A percentile compares a stretch with the other conserved stretches of the same genome.
These are phyloP conservation scores for Irpex sp. DNA, from an alignment of 1,284 basidiomycete genomes.

Conservation along the genomic window DNA sequence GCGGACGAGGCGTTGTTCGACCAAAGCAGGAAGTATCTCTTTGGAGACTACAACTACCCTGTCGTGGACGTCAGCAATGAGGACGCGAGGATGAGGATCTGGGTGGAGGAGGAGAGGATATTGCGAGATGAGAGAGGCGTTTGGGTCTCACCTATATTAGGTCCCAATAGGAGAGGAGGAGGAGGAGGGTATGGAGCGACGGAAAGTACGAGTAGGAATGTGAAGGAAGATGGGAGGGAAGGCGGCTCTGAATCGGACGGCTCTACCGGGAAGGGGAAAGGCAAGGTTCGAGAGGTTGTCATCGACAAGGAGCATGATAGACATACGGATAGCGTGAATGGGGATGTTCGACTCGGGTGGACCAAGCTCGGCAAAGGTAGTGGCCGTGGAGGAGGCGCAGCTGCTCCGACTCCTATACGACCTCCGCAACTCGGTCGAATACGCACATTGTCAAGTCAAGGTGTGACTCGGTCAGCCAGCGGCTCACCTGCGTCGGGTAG, in stretches of 20 bases:
- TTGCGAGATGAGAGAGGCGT: conserved; percentile 63
- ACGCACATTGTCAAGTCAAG: conserved; percentile 15
- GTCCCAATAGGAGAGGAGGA: conserved; percentile 24
- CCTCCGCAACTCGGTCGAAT: conserved; percentile 15
- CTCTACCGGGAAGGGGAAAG: conserved; percentile 20
- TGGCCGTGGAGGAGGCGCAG: neutral
- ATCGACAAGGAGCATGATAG: conserved; percentile 42
- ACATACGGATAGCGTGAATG: conserved; percentile 19
- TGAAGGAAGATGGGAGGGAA: neutral
- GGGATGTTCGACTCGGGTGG: conserved; percentile 43
- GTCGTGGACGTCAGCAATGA: conserved; percentile 83
- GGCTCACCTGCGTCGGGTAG: conserved; percentile 21
- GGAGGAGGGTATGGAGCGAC: conserved; percentile 61
- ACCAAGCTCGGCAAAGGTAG: conserved; percentile 28
- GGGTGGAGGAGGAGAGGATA: conserved; percentile 69
- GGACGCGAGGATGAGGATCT: conserved; percentile 55
- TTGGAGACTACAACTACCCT: conserved; percentile 92
- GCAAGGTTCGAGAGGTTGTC: conserved; percentile 18
- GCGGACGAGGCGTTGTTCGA: conserved; percentile 68
- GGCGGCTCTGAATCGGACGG: conserved; percentile 14
- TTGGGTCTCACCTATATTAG: conserved; percentile 56
- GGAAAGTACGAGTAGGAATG: neutral
- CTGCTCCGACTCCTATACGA: no score
- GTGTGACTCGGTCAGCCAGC: conserved; percentile 4
- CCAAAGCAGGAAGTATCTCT: conserved; percentile 68